Percentiles rank a stretch among this genome's conserved stretches.
These are phyloP conservation scores for Camellia granthamiana DNA, from an alignment of 148 eudicot genomes.

Conservation along the genomic window DNA sequence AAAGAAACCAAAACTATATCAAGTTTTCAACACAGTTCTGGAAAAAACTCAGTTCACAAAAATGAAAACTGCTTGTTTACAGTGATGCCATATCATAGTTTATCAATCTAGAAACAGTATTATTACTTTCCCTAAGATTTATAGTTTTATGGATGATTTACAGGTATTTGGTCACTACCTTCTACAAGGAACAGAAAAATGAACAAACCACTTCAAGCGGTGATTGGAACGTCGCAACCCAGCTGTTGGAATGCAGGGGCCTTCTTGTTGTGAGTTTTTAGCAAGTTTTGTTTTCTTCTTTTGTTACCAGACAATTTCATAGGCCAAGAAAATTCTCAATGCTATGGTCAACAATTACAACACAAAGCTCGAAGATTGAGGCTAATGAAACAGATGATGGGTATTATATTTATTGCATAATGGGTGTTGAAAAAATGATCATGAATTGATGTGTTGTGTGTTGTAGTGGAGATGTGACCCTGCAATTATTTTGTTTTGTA, in stretches of 20 bases:
- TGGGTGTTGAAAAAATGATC: background rate
- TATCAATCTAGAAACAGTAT: background rate
- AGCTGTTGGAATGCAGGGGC: background rate
- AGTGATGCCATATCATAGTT: background rate
- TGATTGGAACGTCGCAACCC: background rate
- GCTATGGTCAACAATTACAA: background rate
- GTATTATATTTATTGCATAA: background rate
- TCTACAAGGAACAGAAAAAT: background rate
- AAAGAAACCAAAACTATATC: background rate
- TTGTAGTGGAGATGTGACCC: background rate
- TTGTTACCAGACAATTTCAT: background rate
- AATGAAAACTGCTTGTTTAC: background rate
- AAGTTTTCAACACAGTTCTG: background rate
- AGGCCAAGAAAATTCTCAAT: background rate
- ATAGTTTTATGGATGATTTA: background rate
- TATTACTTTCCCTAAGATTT: background rate
- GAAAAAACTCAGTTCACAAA: slow-evolving; percentile 3
- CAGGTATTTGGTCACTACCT: background rate
- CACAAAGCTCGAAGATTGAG: background rate
- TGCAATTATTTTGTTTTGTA: background rate
- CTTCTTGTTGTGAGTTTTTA: too few relatives aligned
- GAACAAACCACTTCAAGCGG: background rate
- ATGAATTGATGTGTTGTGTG: background rate
- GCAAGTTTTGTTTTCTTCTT: too few relatives aligned
- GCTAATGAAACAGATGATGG: background rate